Evolutionary conservation across 495 filamentous ascomycete species (phyloP).

Genomic region (Tricharina praecox): DNA sequence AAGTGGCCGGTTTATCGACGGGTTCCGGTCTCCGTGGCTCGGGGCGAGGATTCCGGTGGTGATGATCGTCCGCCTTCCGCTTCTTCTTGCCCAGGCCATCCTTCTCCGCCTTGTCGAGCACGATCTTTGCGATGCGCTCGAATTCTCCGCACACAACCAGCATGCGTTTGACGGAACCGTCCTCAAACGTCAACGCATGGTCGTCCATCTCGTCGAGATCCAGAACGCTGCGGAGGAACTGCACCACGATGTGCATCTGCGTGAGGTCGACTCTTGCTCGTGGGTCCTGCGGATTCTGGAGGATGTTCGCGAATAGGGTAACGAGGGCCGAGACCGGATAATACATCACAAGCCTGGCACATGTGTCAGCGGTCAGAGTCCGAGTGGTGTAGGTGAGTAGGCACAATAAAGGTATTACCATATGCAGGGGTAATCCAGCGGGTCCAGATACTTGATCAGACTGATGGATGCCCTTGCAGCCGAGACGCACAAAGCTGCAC

Average conservation of each 20-base stretch:
- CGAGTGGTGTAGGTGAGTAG: conserved; percentile 1
- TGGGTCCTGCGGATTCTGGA: conserved; percentile 85
- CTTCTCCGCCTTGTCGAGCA: conserved; percentile 78
- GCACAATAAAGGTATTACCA: conserved; percentile 44
- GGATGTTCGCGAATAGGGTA: conserved; percentile 88
- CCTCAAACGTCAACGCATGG: conserved; percentile 32
- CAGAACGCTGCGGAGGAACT: conserved; percentile 49
- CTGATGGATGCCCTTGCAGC: conserved; percentile 86
- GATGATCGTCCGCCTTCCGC: conserved; percentile 37
- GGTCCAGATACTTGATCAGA: conserved; percentile 85
- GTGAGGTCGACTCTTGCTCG: conserved; percentile 75
- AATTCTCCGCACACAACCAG: conserved; percentile 84
- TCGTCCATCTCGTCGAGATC: conserved; percentile 57
- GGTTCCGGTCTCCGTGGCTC: too few species aligned
- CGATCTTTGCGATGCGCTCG: conserved; percentile 79
- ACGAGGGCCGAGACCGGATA: conserved; percentile 92
- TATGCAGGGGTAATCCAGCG: conserved; percentile 85
- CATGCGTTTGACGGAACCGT: conserved; percentile 81
- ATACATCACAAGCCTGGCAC: conserved; percentile 86
- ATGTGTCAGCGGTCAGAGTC: conserved; percentile 17
- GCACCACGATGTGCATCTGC: conserved; percentile 82
- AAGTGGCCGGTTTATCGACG: too few species aligned
- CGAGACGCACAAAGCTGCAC: conserved; percentile 75
- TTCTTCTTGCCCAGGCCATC: conserved; percentile 63
- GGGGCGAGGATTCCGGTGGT: too few species aligned